These are phyloP conservation scores for Tephrocybe sp. DNA, from an alignment of 768 basidiomycete species.

Conservation along the genomic window DNA sequence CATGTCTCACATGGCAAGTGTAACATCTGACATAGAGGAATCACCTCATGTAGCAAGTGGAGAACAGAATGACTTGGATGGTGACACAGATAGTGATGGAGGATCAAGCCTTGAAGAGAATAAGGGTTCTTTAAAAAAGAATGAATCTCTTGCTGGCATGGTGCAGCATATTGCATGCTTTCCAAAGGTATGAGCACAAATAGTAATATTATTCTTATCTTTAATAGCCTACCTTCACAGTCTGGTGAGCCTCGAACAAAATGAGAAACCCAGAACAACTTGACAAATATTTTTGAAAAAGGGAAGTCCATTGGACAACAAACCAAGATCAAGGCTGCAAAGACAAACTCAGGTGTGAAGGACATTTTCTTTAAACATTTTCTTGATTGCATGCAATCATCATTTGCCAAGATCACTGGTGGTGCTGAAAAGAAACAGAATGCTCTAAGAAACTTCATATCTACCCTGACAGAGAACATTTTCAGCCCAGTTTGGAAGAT, in stretches of 20 bases:
- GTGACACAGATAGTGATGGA: neutral
- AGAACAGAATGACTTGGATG: neutral
- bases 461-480: no score
- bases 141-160: neutral
- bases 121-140: neutral
- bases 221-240: neutral
- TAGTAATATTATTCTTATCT: neutral
- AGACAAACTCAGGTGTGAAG: conserved; percentile 5
- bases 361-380: conserved; percentile 10
- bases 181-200: conserved; percentile 18
- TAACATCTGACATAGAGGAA: neutral
- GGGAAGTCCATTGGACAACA: neutral
- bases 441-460: no score
- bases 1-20: neutral
- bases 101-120: neutral
- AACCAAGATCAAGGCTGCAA: no score
- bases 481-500: conserved; percentile 6
- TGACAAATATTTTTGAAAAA: neutral
- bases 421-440: no score
- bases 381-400: no score
- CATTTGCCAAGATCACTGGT: no score
- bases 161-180: conserved; percentile 20
- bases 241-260: neutral
- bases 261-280: neutral
- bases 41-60: neutral